Evolutionary conservation across 352 stramenopile genomes (phyloP).

Genomic region (Globisporangium megalacanthum): DNA sequence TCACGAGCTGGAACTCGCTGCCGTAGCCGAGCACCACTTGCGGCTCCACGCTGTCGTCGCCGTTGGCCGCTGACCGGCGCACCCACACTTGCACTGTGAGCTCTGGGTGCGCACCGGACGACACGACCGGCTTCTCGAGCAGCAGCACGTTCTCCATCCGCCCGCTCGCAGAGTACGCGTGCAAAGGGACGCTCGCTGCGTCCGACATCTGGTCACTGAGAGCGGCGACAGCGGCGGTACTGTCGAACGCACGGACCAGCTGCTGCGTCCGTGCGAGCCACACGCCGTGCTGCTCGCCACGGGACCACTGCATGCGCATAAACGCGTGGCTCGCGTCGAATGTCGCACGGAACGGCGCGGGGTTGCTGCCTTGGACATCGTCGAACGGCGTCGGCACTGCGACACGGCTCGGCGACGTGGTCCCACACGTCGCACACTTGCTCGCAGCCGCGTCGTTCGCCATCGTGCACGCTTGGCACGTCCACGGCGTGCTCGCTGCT

Average conservation of each 20-base stretch:
- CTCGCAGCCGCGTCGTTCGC: constrained; percentile 50
- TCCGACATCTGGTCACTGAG: constrained; percentile 53
- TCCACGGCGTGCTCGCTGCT: constrained; percentile 34
- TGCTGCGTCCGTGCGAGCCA: constrained; percentile 61
- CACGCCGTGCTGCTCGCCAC: constrained; percentile 74
- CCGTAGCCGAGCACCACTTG: constrained; percentile 61
- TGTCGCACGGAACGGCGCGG: constrained; percentile 60
- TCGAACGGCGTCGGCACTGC: constrained; percentile 25
- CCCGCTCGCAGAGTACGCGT: constrained; percentile 56
- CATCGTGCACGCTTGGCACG: constrained; percentile 73
- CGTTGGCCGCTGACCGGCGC: constrained; percentile 18
- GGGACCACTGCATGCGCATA: constrained; percentile 77
- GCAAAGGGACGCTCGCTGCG: constrained; percentile 29
- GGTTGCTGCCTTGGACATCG: constrained; percentile 55
- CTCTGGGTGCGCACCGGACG: constrained; percentile 41
- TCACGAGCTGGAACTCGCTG: constrained; percentile 47
- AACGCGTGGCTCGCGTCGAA: constrained; percentile 59
- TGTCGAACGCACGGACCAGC: constrained; percentile 27
- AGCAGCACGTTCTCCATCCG: constrained; percentile 42
- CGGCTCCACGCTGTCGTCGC: constrained; percentile 9
- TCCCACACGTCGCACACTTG: constrained; percentile 74
- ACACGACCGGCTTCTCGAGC: constrained; percentile 56
- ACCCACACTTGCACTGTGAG: constrained; percentile 74
- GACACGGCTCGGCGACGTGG: constrained; percentile 35
- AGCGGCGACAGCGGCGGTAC: constrained; percentile 26